These are phyloP conservation scores for Coccomyxa subellipsoidea DNA, from an alignment of 163 green algal species.

Conservation along the genomic window DNA sequence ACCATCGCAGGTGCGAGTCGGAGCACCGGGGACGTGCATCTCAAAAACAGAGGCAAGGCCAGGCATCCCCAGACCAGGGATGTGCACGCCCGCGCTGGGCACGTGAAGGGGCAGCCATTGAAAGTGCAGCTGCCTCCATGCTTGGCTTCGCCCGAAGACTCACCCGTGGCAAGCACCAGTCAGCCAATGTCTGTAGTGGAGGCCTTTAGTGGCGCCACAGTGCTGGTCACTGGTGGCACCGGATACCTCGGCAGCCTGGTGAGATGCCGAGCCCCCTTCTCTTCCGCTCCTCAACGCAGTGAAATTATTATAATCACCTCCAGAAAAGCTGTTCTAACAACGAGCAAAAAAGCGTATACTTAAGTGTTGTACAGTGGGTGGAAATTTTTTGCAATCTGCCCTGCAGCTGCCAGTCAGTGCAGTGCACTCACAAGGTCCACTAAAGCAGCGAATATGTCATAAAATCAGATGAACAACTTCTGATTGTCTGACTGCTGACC, in stretches of 20 bases:
- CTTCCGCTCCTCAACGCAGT: too few species aligned
- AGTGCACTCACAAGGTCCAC: too few species aligned
- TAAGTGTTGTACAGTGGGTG: too few species aligned
- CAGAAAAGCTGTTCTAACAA: too few species aligned
- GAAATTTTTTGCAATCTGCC: too few species aligned
- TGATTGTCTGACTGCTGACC: too few species aligned
- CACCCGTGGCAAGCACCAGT: not conserved
- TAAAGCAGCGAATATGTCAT: too few species aligned
- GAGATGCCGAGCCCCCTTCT: not conserved
- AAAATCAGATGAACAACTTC: too few species aligned
- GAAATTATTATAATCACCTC: not conserved
- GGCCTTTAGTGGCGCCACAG: not conserved
- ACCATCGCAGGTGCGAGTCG: not conserved
- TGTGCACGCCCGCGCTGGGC: not conserved
- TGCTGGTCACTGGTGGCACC: constrained; percentile 11
- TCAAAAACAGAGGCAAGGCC: not conserved
- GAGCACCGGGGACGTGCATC: not conserved
- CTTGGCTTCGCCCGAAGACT: not conserved
- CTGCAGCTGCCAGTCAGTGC: too few species aligned
- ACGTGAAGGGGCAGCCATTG: not conserved
- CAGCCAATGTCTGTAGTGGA: not conserved
- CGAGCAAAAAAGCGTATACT: too few species aligned
- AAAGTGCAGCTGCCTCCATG: not conserved
- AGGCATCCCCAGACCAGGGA: not conserved
- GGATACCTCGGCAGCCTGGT: constrained; percentile 18